These are phyloP conservation scores for Cystofilobasidium ferigula DNA, from an alignment of 768 basidiomycete genomes.

Conservation along the genomic window DNA sequence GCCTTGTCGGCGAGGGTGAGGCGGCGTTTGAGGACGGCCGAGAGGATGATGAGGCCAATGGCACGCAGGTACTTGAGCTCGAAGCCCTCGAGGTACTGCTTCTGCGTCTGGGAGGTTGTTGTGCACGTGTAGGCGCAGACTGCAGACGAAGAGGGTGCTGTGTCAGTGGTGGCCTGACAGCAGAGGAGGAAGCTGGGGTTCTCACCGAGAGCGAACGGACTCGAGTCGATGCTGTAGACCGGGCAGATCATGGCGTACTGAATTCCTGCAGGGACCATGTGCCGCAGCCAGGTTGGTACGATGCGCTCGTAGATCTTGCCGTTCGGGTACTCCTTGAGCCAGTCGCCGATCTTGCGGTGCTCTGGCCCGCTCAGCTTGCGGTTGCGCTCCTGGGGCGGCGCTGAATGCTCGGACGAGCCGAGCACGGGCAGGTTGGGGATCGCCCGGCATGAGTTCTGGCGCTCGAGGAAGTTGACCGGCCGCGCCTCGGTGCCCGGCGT, in stretches of 20 bases:
- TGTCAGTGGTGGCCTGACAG: no score
- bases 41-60: constrained; percentile 74
- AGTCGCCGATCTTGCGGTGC: constrained; percentile 60
- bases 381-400: constrained; percentile 16
- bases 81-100: constrained; percentile 51
- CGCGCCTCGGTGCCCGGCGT: constrained; percentile 22
- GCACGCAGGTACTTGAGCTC: constrained; percentile 62
- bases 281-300: constrained; percentile 67
- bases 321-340: constrained; percentile 68
- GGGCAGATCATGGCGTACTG: constrained; percentile 86
- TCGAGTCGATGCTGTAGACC: constrained; percentile 83
- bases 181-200: background rate
- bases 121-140: constrained; percentile 76
- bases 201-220: constrained; percentile 67
- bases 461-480: constrained; percentile 27
- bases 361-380: constrained; percentile 57
- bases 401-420: constrained; percentile 29
- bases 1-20: constrained; percentile 85
- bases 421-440: constrained; percentile 37
- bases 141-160: background rate
- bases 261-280: constrained; percentile 64
- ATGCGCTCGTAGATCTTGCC: constrained; percentile 80
- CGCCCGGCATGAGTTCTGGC: constrained; percentile 12
- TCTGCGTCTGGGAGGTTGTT: no score
- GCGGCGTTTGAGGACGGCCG: constrained; percentile 77